Conservation (phyloP, 2,329 filamentous ascomycete genomes). For the Westerdykella aurantiaca region DNA sequence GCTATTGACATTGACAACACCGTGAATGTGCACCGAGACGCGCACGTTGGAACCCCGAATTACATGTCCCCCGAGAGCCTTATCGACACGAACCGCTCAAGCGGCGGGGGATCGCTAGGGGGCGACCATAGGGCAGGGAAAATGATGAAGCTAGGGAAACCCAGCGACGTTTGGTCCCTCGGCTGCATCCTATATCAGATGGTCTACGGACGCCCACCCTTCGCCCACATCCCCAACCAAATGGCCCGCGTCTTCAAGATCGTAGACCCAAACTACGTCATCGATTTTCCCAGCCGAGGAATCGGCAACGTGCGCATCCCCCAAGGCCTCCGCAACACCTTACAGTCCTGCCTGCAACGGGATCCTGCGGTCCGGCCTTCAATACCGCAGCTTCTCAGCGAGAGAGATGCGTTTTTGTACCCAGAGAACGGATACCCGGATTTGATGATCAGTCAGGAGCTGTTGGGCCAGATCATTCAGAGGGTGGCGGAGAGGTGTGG, state of each 20-base stretch:
- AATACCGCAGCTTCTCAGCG: constrained; percentile 51
- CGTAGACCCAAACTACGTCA: constrained; percentile 67
- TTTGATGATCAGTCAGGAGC: constrained; percentile 48
- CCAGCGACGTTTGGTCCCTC: constrained; percentile 91
- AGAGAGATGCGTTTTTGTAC: constrained; percentile 53
- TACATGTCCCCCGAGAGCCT: constrained; percentile 98
- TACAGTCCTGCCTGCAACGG: constrained; percentile 55
- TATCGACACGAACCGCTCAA: constrained; percentile 69
- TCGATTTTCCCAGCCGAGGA: constrained; percentile 65
- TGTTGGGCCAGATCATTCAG: constrained; percentile 54
- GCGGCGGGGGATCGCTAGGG: constrained; percentile 38
- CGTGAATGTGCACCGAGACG: constrained; percentile 93
- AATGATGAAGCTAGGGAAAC: constrained; percentile 92
- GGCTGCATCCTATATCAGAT: constrained; percentile 98
- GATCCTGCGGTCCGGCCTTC: constrained; percentile 53
- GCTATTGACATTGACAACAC: constrained; percentile 94
- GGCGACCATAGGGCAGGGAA: constrained; percentile 50
- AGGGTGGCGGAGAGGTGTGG: constrained; percentile 57
- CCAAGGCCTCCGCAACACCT: constrained; percentile 49
- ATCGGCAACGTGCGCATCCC: constrained; percentile 58
- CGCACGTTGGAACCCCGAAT: constrained; percentile 91
- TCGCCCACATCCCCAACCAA: constrained; percentile 83
- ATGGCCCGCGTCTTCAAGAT: constrained; percentile 84
- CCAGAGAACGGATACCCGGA: constrained; percentile 48
- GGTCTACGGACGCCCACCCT: constrained; percentile 94